Conservation (phyloP, 768 basidiomycete genomes). For the Lentinula detonsa region DNA sequence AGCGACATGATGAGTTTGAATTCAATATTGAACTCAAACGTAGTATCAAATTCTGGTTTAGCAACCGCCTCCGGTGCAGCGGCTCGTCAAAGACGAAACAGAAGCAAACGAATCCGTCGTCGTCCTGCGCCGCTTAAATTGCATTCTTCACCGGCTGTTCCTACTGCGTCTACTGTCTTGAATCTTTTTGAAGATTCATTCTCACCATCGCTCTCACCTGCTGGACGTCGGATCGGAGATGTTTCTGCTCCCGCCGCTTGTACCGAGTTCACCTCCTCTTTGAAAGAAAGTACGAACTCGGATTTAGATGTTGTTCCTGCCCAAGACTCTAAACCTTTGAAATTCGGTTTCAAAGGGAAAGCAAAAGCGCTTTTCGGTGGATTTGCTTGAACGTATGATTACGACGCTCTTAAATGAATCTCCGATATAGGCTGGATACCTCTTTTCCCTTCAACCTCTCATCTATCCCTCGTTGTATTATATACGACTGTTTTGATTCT, state of each 20-base stretch:
- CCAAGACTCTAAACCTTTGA: background rate
- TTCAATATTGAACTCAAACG: background rate
- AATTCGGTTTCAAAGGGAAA: background rate
- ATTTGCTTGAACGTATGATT: background rate
- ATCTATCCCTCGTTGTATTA: background rate
- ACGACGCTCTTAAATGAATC: background rate
- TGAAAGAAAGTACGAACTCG: background rate
- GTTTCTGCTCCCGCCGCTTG: slow-evolving; percentile 1
- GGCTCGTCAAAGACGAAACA: background rate
- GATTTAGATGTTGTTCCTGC: background rate
- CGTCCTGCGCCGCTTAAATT: slow-evolving; percentile 7
- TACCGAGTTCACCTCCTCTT: background rate
- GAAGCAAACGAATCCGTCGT: slow-evolving; percentile 4
- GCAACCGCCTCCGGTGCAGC: background rate
- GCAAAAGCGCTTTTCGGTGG: slow-evolving; percentile 6
- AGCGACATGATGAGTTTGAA: background rate
- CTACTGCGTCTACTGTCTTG: background rate
- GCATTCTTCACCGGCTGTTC: background rate
- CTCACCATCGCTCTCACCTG: background rate
- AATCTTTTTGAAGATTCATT: slow-evolving; percentile 5
- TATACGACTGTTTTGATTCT: too few species aligned
- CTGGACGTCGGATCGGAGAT: background rate
- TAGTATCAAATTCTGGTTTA: background rate
- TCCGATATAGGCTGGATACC: background rate
- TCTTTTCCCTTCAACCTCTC: background rate